Percentiles rank a stretch among this genome's conserved stretches.
These are phyloP conservation scores for Xylaria digitata DNA, from an alignment of 2,329 filamentous ascomycete species.

Conservation along the genomic window DNA sequence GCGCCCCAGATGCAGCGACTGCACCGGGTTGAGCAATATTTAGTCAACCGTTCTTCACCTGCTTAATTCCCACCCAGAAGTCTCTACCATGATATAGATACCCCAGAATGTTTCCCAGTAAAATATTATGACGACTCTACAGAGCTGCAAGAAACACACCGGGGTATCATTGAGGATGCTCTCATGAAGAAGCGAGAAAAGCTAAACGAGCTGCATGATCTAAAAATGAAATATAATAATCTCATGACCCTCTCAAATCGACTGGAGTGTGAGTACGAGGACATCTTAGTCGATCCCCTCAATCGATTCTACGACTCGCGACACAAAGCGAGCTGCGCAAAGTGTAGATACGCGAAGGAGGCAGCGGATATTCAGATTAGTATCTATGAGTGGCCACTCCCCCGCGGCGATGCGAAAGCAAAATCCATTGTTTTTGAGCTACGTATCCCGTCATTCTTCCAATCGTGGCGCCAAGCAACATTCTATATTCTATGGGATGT, in stretches of 20 bases:
- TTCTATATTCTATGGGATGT: slow-evolving; percentile 15
- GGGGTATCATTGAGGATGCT: background rate
- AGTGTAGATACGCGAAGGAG: background rate
- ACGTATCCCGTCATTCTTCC: background rate
- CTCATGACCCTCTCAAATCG: background rate
- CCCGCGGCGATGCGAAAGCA: background rate
- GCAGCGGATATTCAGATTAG: background rate
- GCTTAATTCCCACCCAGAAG: background rate
- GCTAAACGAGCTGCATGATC: background rate
- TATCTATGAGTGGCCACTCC: slow-evolving; percentile 31
- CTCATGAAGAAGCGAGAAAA: slow-evolving; percentile 7
- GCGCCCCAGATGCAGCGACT: slow-evolving; percentile 25
- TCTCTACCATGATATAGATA: no score
- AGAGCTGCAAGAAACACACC: background rate
- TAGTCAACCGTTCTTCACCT: slow-evolving; percentile 2
- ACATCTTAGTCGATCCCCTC: no score
- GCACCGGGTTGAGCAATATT: slow-evolving; percentile 9
- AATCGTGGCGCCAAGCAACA: slow-evolving; percentile 26
- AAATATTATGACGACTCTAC: background rate
- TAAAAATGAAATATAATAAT: background rate
- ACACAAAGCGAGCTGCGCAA: slow-evolving; percentile 1
- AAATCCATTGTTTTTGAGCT: slow-evolving; percentile 24
- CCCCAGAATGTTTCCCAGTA: slow-evolving; percentile 10
- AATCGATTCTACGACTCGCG: background rate
- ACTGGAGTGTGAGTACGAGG: slow-evolving; percentile 4